These are phyloP conservation scores for Claviceps maximensis DNA, from an alignment of 2,329 filamentous ascomycete genomes.

Conservation along the genomic window DNA sequence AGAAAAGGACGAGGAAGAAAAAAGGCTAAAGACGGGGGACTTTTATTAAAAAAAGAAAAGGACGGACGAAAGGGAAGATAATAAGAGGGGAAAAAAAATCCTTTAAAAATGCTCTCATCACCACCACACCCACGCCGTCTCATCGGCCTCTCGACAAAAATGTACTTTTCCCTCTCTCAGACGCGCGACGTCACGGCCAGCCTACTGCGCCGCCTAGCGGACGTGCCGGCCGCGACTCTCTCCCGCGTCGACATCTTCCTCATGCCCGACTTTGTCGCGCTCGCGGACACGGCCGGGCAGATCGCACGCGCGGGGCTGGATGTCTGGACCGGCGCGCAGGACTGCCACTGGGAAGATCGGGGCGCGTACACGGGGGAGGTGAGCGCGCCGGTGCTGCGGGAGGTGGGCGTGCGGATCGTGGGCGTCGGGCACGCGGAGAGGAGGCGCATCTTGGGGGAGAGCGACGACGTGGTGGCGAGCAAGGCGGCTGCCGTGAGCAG, in stretches of 20 bases:
- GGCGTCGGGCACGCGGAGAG: slow-evolving; percentile 76
- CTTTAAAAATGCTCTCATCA: background rate
- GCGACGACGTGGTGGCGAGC: slow-evolving; percentile 50
- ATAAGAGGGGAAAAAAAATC: background rate
- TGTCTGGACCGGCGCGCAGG: slow-evolving; percentile 58
- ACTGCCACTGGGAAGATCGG: slow-evolving; percentile 54
- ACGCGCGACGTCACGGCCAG: slow-evolving; percentile 43
- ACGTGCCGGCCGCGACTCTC: slow-evolving; percentile 26
- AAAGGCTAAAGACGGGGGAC: background rate
- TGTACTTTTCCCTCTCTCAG: slow-evolving; percentile 60
- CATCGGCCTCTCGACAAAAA: slow-evolving; percentile 63
- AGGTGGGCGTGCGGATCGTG: slow-evolving; percentile 58
- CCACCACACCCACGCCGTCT: slow-evolving; percentile 36
- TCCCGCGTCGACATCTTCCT: slow-evolving; percentile 57
- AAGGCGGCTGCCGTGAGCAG: slow-evolving; percentile 57
- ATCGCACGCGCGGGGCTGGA: slow-evolving; percentile 25
- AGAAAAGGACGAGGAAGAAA: background rate
- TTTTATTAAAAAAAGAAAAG: background rate
- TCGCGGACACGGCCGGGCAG: slow-evolving; percentile 38
- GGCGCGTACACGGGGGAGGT: slow-evolving; percentile 72
- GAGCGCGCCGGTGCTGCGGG: slow-evolving; percentile 51
- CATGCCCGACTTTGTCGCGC: slow-evolving; percentile 63
- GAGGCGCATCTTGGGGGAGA: slow-evolving; percentile 58
- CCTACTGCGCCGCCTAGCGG: slow-evolving; percentile 32
- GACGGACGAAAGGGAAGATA: background rate